Percentiles rank a stretch among this genome's conserved stretches.
Evolutionary conservation across 192 early-diverging fungal genomes (phyloP).

Genomic region (Backusella psychrophila): DNA sequence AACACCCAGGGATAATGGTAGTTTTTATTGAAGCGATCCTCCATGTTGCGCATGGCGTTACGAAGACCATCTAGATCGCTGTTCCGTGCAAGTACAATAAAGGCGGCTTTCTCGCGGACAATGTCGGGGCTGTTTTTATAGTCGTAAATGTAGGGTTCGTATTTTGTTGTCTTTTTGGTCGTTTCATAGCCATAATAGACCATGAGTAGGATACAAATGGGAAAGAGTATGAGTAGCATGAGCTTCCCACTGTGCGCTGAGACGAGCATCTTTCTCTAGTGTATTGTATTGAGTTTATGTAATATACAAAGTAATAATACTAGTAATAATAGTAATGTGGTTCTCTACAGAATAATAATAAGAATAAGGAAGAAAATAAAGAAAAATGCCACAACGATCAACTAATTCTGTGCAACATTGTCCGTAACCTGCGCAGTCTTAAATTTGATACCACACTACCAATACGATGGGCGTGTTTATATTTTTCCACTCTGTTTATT

Average conservation of each 20-base stretch:
- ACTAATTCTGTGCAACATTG: too few species aligned
- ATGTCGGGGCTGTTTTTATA: background rate
- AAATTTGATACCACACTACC: background rate
- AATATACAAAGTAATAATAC: background rate
- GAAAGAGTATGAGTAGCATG: background rate
- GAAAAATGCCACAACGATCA: too few species aligned
- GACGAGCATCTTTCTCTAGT: background rate
- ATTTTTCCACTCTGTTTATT: too few species aligned
- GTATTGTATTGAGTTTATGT: background rate
- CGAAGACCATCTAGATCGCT: conserved; percentile 58
- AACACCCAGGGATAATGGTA: conserved; percentile 88
- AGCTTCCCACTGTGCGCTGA: conserved; percentile 12
- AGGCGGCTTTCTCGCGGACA: conserved; percentile 52
- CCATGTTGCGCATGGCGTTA: conserved; percentile 59
- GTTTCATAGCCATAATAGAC: background rate
- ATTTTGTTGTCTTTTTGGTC: background rate
- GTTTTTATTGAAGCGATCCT: conserved; percentile 75
- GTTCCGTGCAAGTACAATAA: conserved; percentile 77
- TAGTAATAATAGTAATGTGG: background rate
- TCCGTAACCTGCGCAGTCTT: background rate
- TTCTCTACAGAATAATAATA: too few species aligned
- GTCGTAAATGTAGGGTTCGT: background rate
- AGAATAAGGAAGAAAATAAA: too few species aligned
- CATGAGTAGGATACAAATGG: background rate
- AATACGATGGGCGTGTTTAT: too few species aligned